phyloP scores from a whole-genome alignment of 208 protist genomes.

The Endotrypanum monterogeii region DNA sequence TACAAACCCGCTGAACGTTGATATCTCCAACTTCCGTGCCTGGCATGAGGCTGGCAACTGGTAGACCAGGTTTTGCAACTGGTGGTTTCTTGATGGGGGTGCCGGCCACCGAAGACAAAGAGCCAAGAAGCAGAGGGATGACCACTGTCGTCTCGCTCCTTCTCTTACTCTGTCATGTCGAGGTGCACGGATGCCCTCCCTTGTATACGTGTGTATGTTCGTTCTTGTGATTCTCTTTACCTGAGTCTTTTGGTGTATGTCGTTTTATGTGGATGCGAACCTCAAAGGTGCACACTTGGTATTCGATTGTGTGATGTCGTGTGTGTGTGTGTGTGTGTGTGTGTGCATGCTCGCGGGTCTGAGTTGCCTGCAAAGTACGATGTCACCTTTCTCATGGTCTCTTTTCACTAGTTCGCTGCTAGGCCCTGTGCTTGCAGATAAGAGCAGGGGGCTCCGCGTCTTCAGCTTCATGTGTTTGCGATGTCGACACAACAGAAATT shows the following conservation, averaged over 20 bases:
- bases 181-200: no score
- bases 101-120: not conserved
- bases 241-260: not conserved
- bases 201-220: not conserved
- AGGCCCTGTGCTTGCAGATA: not conserved
- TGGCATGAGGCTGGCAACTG: constrained; percentile 90
- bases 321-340: not conserved
- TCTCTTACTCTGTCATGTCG: no score
- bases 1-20: constrained; percentile 74
- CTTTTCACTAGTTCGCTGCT: not conserved
- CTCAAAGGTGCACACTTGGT: no score
- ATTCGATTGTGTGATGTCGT: no score
- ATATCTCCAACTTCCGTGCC: constrained; percentile 83
- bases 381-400: not conserved
- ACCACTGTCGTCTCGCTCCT: not conserved
- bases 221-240: not conserved
- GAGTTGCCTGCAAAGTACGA: not conserved
- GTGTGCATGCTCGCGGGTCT: not conserved
- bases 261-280: no score
- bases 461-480: no score
- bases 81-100: not conserved
- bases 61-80: constrained; percentile 38
- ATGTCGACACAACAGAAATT: not conserved
- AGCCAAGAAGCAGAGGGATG: not conserved
- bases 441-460: no score